phyloP scores from a whole-genome alignment of 2,329 filamentous ascomycete species.

The Xylariales sp. region DNA sequence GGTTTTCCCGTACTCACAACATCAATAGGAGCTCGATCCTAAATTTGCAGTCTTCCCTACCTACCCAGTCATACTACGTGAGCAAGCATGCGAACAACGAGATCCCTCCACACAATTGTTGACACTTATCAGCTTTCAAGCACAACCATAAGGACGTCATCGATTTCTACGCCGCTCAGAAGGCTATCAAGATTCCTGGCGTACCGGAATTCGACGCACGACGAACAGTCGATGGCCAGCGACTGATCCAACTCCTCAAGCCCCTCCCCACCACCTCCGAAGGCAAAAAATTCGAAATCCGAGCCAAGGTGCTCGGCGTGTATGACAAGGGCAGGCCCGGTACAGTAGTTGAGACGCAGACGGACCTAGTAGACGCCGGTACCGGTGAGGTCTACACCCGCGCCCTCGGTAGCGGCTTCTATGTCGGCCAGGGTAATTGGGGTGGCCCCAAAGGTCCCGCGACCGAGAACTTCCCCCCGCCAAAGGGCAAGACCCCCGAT shows the following conservation, averaged over 20 bases:
- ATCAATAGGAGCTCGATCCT: constrained; percentile 81
- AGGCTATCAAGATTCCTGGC: constrained; percentile 74
- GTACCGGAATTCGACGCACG: constrained; percentile 80
- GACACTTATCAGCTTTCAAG: constrained; percentile 73
- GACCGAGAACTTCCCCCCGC: constrained; percentile 81
- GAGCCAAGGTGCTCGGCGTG: constrained; percentile 82
- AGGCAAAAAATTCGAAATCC: constrained; percentile 79
- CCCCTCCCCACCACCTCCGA: constrained; percentile 77
- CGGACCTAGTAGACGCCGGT: constrained; percentile 76
- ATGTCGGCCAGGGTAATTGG: constrained; percentile 83
- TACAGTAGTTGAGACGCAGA: constrained; percentile 83
- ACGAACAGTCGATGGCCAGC: constrained; percentile 85
- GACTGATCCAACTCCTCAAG: constrained; percentile 81
- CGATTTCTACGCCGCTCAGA: constrained; percentile 83
- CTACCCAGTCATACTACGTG: constrained; percentile 83
- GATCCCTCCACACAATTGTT: neutral
- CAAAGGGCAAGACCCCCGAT: constrained; percentile 77
- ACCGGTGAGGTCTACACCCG: constrained; percentile 78
- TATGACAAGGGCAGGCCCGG: constrained; percentile 91
- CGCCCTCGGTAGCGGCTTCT: constrained; percentile 78
- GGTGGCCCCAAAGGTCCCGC: constrained; percentile 90
- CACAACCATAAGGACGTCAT: constrained; percentile 78
- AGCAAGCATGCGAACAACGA: constrained; percentile 45
- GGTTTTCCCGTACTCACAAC: constrained; percentile 21
- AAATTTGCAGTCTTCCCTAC: constrained; percentile 90